Conservation (phyloP, 2,329 filamentous ascomycete genomes). For the Scleromitrula shiraiana region DNA sequence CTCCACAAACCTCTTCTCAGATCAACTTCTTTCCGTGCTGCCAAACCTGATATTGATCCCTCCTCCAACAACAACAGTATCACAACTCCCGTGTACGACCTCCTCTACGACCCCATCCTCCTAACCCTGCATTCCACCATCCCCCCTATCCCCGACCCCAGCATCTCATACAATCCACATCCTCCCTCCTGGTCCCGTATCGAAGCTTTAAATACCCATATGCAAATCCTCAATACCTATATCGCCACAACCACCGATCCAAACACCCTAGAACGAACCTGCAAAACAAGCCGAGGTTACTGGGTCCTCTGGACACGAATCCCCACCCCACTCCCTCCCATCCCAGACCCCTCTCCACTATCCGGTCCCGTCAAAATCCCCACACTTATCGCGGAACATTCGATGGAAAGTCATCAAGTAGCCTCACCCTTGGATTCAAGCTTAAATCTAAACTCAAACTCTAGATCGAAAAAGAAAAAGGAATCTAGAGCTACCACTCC, state of each 20-base stretch:
- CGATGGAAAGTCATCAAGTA: neutral
- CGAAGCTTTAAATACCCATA: slow-evolving; percentile 58
- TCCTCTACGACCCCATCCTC: slow-evolving; percentile 51
- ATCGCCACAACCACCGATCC: slow-evolving; percentile 34
- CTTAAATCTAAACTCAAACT: neutral
- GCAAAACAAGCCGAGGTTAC: slow-evolving; percentile 60
- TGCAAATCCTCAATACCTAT: slow-evolving; percentile 53
- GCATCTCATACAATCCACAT: slow-evolving; percentile 16
- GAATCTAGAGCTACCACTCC: too few relatives aligned
- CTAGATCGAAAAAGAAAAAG: neutral
- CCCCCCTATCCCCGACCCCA: slow-evolving; percentile 54
- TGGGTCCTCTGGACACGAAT: slow-evolving; percentile 62
- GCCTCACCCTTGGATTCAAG: slow-evolving; percentile 1
- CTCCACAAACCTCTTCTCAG: slow-evolving; percentile 47
- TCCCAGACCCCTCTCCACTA: too few relatives aligned
- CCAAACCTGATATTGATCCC: slow-evolving; percentile 33
- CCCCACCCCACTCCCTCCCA: slow-evolving; percentile 34
- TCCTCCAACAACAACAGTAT: slow-evolving; percentile 9
- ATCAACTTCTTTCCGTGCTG: slow-evolving; percentile 50
- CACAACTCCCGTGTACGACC: slow-evolving; percentile 45
- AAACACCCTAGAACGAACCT: slow-evolving; percentile 50
- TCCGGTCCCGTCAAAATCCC: slow-evolving; percentile 9
- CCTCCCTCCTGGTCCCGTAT: slow-evolving; percentile 45
- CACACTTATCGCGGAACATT: slow-evolving; percentile 12
- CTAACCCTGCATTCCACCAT: slow-evolving; percentile 55